These are phyloP conservation scores for Botrytis byssoidea DNA, from an alignment of 2,329 filamentous ascomycete genomes.

Conservation along the genomic window DNA sequence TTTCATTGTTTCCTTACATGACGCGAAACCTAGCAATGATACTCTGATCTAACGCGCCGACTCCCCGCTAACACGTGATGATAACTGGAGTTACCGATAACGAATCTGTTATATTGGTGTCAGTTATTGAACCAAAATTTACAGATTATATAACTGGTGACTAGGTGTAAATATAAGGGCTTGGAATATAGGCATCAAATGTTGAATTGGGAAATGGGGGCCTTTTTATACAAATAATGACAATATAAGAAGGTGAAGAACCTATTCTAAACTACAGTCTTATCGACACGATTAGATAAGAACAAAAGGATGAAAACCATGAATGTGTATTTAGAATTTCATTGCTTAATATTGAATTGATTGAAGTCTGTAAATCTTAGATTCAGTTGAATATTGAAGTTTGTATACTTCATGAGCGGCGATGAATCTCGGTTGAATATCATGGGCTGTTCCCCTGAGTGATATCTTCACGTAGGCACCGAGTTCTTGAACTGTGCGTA, in stretches of 20 bases:
- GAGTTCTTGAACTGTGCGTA: not conserved
- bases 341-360: not conserved
- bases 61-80: constrained; percentile 8
- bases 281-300: not conserved
- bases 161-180: not conserved
- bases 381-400: not conserved
- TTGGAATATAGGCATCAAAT: not conserved
- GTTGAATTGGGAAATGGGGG: not conserved
- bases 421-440: not conserved
- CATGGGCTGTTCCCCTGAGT: not conserved
- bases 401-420: not conserved
- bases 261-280: not conserved
- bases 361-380: not conserved
- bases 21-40: constrained; percentile 4
- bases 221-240: not conserved
- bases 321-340: not conserved
- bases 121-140: not conserved
- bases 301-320: not conserved
- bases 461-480: not conserved
- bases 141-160: not conserved
- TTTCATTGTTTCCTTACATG: not conserved
- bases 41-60: constrained; percentile 8
- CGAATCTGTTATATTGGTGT: no score
- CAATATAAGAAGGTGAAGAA: not conserved
- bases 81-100: not conserved